Evolutionary conservation across 495 filamentous ascomycete genomes (phyloP).

Genomic region (Penicillium taxi): DNA sequence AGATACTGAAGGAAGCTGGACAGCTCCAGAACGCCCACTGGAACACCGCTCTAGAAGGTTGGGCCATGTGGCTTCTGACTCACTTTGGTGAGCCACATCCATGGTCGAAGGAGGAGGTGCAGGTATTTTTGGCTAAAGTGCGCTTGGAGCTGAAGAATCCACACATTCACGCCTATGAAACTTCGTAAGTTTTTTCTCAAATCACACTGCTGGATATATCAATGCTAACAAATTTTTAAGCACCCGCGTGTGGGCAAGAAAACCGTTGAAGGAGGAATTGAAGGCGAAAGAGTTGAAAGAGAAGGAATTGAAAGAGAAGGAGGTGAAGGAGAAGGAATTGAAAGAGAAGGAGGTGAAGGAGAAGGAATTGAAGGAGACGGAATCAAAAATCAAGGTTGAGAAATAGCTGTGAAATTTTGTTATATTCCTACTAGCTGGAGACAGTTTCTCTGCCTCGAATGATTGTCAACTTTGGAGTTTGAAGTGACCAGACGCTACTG

Average conservation of each 20-base stretch:
- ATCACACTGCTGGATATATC: neutral
- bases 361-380: no score
- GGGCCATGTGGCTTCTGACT: slow-evolving; percentile 14
- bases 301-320: no score
- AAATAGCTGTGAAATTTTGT: no score
- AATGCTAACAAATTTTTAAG: slow-evolving; percentile 4
- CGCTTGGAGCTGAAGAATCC: slow-evolving; percentile 10
- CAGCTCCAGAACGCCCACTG: slow-evolving; percentile 53
- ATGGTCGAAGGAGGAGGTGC: slow-evolving; percentile 12
- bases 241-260: slow-evolving; percentile 13
- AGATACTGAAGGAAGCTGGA: slow-evolving; percentile 55
- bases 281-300: neutral
- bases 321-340: no score
- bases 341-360: no score
- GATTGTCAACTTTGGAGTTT: no score
- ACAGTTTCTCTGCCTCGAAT: no score
- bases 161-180: slow-evolving; percentile 6
- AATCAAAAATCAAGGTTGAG: no score
- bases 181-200: slow-evolving; percentile 3
- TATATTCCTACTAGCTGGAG: no score
- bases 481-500: no score
- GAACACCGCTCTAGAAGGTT: slow-evolving; percentile 19
- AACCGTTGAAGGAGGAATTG: slow-evolving; percentile 8
- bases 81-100: slow-evolving; percentile 6
- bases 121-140: slow-evolving; percentile 8